Evolutionary conservation across 345 rosid species (phyloP), one percentile per base, ranked within the genome.

Genomic region (Physaria fendleri): DNA sequence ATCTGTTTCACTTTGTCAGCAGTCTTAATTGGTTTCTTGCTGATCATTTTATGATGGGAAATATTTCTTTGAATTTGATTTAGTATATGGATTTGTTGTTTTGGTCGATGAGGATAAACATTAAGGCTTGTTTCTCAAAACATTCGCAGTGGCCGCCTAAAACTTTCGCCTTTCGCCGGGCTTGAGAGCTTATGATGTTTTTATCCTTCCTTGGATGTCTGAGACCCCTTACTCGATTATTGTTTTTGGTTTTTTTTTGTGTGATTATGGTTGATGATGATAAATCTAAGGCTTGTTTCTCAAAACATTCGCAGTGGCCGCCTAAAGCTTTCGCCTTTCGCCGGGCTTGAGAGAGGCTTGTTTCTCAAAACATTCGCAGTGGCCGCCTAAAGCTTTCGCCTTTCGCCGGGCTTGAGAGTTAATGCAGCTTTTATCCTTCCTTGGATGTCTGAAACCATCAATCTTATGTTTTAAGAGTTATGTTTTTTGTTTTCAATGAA

Each of bases 71-170:
- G 4, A 2, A 41, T 29, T 5, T 17, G 3, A 16, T 11, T 45
- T 0, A 0, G 3, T 6, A 2, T 7, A 0, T 22, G 4, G 2
- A 4, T 13, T 33, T 47, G n/a, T n/a, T 3, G 0, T 2, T 0
- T 1, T 21, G 47, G 58, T 46, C 18, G 46, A 52, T 73, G 81
- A 78, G 22, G 85, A 78, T 15, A 12, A 42, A 29, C n/a, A 0
- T 3, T 10, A 78, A 74, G 83, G 83, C 79, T 84, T 72, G 85
- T 82, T 79, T 85, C 86, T 85, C 84, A 74, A 74, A 73, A 79
- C 90, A 85, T 85, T 88, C 79, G 87, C 92, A 82, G 95, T 81
- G 78, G 92, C 92, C 73, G 86, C 79, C 88, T 80, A 41, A 88
- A 72, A 81, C 83, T 83, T 80, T 83, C 82, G 82, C 81, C 85